Evolutionary conservation across 768 basidiomycete species (phyloP).

Genomic region (Phanerodontia chrysosporium): DNA sequence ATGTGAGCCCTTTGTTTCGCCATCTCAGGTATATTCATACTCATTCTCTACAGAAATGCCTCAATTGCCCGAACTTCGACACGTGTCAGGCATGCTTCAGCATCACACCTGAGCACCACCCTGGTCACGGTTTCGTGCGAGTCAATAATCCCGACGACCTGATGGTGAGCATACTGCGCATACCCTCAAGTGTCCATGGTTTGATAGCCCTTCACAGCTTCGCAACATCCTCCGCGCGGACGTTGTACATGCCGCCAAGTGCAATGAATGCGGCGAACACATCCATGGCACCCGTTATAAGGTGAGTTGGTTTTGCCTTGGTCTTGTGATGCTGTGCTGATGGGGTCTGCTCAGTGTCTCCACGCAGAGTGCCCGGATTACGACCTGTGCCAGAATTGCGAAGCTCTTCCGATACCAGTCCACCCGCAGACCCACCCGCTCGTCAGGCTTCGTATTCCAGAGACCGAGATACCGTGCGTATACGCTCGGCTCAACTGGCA

Average conservation of each 20-base stretch:
- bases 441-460: conserved; percentile 62
- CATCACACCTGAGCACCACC: conserved; percentile 72
- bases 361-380: conserved; percentile 73
- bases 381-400: conserved; percentile 77
- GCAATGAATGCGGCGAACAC: conserved; percentile 52
- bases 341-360: conserved; percentile 62
- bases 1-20: too few relatives aligned
- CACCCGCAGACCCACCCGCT: conserved; percentile 71
- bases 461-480: conserved; percentile 39
- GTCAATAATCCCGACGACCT: conserved; percentile 50
- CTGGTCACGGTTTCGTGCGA: conserved; percentile 68
- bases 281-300: conserved; percentile 73
- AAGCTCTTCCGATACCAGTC: conserved; percentile 71
- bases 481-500: not conserved
- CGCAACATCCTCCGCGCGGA: conserved; percentile 22
- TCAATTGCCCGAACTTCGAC: conserved; percentile 82
- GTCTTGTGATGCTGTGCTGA: not conserved
- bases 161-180: conserved; percentile 42
- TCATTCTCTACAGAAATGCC: conserved; percentile 56
- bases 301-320: conserved; percentile 31
- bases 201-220: conserved; percentile 20
- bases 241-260: conserved; percentile 51
- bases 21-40: not conserved
- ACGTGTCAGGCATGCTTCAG: conserved; percentile 69
- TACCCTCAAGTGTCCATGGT: not conserved